Evolutionary conservation across 2,329 filamentous ascomycete genomes (phyloP), one percentile per base, ranked within the genome.

Genomic region (Penicillium sp.): DNA sequence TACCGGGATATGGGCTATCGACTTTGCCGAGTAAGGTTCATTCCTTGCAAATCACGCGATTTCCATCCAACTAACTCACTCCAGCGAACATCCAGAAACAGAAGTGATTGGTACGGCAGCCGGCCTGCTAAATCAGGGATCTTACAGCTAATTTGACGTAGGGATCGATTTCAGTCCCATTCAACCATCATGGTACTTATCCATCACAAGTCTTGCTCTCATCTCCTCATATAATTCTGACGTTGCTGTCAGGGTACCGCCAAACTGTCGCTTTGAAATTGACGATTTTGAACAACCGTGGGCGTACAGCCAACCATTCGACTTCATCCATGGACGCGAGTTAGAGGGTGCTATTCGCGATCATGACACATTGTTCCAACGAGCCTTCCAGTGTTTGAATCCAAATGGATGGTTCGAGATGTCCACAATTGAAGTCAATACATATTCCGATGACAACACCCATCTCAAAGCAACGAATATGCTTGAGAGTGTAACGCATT

Each of bases 381-480:
- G 71, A 43, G 70, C 66, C 3, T 63, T 61, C n/a, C 55, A 67
- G 11, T 68, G 69, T 30, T 61, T 74, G 6, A 69, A 66, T 11
- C 71, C 71, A 3, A 65, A 65, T 8, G 72, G 72, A 22, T 74
- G 67, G 62, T 64, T 74, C 26, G 72, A 74, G 53, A 69, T 74
- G 22, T 60, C 93, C 10, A 89, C 85, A 14, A 89, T 97, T 58
- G 93, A 97, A 76, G 89, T 97, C 74, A 96, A 97, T 75, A 97
- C 93, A 0, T 93, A 97, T 75, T 96, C 93, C 22, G 72, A 74
- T n/a, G 72, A 75, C 52, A 67, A 45, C 1, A 74, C 72, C 6
- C 72, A 75, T 51, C 61, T 70, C 13, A 61, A 64, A 6, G 73
- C 73, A 19, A 65, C 58, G 3, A 65, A 59, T 16, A 26, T 74